These are phyloP conservation scores for Malus hybrid DNA, from an alignment of 331 rosid species.

Conservation along the genomic window DNA sequence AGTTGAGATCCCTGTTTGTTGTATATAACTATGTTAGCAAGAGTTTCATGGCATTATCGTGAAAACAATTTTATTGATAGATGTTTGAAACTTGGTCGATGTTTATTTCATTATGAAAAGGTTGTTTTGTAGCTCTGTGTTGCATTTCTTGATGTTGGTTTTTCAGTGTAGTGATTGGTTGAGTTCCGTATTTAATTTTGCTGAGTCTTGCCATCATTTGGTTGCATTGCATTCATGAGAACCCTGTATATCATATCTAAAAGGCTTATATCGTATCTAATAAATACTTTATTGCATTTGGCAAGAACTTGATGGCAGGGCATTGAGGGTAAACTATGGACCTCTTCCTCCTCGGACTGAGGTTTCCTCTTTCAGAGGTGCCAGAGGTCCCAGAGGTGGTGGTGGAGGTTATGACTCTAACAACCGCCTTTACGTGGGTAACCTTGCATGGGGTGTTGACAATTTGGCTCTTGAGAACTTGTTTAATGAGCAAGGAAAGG, in stretches of 20 bases:
- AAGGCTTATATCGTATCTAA: conserved; percentile 2
- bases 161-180: conserved; percentile 1
- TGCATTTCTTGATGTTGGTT: background rate
- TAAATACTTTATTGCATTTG: background rate
- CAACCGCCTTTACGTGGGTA: conserved; percentile 72
- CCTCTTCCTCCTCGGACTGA: conserved; percentile 64
- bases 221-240: background rate
- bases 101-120: background rate
- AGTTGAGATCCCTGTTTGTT: background rate
- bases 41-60: conserved; percentile 6
- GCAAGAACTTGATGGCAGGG: conserved; percentile 76
- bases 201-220: background rate
- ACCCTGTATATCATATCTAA: conserved; percentile 8
- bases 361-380: conserved; percentile 30
- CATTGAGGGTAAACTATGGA: conserved; percentile 76
- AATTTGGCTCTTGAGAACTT: conserved; percentile 55
- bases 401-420: conserved; percentile 23
- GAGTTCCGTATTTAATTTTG: background rate
- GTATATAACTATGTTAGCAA: conserved; percentile 14
- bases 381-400: conserved; percentile 21
- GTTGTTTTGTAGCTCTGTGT: background rate
- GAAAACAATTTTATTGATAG: background rate
- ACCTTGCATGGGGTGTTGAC: conserved; percentile 96
- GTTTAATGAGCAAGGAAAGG: conserved; percentile 71
- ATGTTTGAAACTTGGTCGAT: background rate